Evolutionary conservation across 257 asterid genomes (phyloP), one percentile per base, ranked within the genome.

Genomic region (Mentha longifolia): DNA sequence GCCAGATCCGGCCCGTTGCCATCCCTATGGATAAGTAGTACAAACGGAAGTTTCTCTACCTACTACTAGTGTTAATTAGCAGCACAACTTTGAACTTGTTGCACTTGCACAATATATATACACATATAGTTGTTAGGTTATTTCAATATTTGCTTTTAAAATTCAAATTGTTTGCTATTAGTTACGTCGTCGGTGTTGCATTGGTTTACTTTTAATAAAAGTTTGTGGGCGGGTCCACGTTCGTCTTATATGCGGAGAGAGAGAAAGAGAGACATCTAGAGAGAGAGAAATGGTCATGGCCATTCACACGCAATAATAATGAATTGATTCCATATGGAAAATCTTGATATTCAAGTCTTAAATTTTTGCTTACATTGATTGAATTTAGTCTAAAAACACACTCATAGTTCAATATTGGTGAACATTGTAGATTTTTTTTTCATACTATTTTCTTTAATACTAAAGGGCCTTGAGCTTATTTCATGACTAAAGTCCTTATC

Each of bases 121-220:
- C n/a, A n/a, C n/a, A 33, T 33, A 33, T 67, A 33, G 17, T 31
- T 20, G 47, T 37, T 11, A 14, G 14, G 41, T 19, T 74, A 54
- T 9, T 57, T 63, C 60, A 39, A 16, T 47, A 15, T 35, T 42
- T 62, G 73, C 35, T 28, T 55, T 49, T 51, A 16, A 68, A 49
- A 35, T 72, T 76, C 77, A 80, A 76, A 30, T 76, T 67, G 82
- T 56, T 56, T 25, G 70, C 68, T 17, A 1, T 50, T 37, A 33
- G 28, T 42, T 1, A 4, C 16, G 12, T 10, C 12, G 81, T 71
- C 80, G 80, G 84, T 75, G 70, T 67, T 79, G 78, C 80, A 41
- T 14, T n/a, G 16, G 61, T 71, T 71, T 33, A 47, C 12, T 57
- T 42, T 57, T 33, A n/a, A 50, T 49, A 45, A 1, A 33, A 9